Evolutionary conservation across 2,329 filamentous ascomycete species (phyloP), one percentile per base, ranked within the genome.

Genomic region (Aspergillus felis): DNA sequence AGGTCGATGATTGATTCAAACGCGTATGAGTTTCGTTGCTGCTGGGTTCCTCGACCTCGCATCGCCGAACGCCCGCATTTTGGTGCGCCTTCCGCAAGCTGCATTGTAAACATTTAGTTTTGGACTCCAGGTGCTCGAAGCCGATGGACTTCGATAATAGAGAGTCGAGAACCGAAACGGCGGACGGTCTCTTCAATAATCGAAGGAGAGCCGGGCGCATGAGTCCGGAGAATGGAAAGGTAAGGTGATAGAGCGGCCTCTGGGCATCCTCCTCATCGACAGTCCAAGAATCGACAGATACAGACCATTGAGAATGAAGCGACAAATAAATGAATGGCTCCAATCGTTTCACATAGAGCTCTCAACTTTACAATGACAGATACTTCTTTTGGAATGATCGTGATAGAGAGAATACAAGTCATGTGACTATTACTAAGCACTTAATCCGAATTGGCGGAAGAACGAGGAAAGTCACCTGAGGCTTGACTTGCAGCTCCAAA

Each of bases 181-280:
- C 68, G 61, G 74, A 75, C 61, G 73, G 73, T 66, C 73, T 74
- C 70, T 71, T 74, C 71, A 76, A 64, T 57, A 76, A 64, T 68
- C 73, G 72, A 66, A 75, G 70, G 69, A 77, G 69, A 68, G 74
- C 75, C 68, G 73, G 70, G 65, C 75, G 74, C 75, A 78, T 78
- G 62, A 61, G 64, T 68, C 59, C 51, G 65, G 57, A 58, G 55
- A 58, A 35, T 44, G 62, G 58, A 53, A 53, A 56, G 58, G 61
- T 54, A 56, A 57, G 51, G 50, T 58, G 50, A 56, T 60, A 54
- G 59, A 41, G 38, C 48, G 22, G 53, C 42, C 52, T 50, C 55
- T 66, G 59, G 69, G 61, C 72, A 74, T 72, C 68, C 64, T 71
- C 61, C 60, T 66, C 54, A 57, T 57, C 52, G 35, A 24, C 24